Evolutionary conservation across 2,329 filamentous ascomycete species (phyloP), one percentile per base, ranked within the genome.

Genomic region (Bipolaris victoriae): DNA sequence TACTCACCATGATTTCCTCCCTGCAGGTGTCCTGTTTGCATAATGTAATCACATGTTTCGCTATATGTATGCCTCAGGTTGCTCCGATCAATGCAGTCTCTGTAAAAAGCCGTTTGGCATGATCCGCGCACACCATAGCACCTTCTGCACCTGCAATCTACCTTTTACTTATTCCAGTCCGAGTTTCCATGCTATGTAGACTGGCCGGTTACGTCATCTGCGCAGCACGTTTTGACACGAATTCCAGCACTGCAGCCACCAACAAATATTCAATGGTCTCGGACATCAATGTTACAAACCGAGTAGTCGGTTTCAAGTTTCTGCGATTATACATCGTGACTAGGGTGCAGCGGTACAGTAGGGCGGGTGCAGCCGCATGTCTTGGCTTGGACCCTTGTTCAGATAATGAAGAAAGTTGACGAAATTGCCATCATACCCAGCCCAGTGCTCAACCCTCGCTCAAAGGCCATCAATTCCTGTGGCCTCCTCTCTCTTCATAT

Each of bases 351-450:
- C 44, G 39, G 37, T 39, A 18, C 16, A 16, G 22, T 11, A 52
- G 48, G 46, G 48, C 50, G 47, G 53, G 57, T 45, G 43, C 39
- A 56, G 43, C 48, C 57, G 52, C 52, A 49, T 39, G 48, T 55
- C 50, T 56, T 57, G 55, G 55, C 53, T 26, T 54, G 58, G 57
- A 64, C 62, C 62, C 61, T 66, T 40, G 52, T 22, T 36, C 29
- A 26, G 45, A 59, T 45, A 61, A 52, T 46, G 51, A 58, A 57
- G 55, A 68, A 67, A 68, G 62, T 69, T 60, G 50, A 53, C 43
- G 36, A 43, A 49, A 52, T 64, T 56, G 59, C 60, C 54, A 61
- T 57, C 56, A 49, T 64, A 55, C 51, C 52, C 57, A 60, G 54
- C 61, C 61, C 67, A 66, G 63, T 61, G 59, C 55, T 57, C 56